Evolutionary conservation across 495 filamentous ascomycete species (phyloP), one percentile per base, ranked within the genome.

Genomic region (Pseudomonodictys pantanalensis): DNA sequence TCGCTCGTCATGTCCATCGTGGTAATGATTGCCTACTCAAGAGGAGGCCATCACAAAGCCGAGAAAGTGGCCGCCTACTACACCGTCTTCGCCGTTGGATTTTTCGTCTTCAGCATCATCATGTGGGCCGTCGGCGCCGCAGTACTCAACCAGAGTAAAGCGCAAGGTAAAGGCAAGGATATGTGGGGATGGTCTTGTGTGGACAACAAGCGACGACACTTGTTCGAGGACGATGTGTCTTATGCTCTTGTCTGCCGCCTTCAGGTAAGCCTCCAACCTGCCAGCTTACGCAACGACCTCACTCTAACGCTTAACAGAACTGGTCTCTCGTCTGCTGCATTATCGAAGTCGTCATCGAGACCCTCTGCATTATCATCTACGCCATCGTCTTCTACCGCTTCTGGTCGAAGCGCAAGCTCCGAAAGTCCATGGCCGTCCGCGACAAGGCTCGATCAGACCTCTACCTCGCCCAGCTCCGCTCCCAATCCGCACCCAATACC

Each of bases 171-270:
- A 35, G 86, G 84, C 55, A 80, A 96, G 67, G 93, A 97, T 70
- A 79, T 99, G 67, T 99, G 93, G 93, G 92, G 91, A 25, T 99
- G 93, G 93, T 81, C 89, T 2, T 99, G 93, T 69, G 88, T 90
- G 25, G 80, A 96, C 60, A 97, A 97, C 70, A 86, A 82, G 45
- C 83, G 93, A 48, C 73, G 84, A 35, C 71, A 88, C 56, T 72
- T 95, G 22, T 96, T 90, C 71, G 70, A 82, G 56, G 73, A 90
- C 23, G 83, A 90, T 48, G 81, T 99, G 58, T 81, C 91, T 73
- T 99, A 97, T 74, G 82, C 81, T 44, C 84, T 99, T n/a, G 81
- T 97, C 67, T 99, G 93, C 78, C 89, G 93, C 69, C 82, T 97
- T 58, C 90, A 93, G 81, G 90, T 91, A 76, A 74, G 83, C 24